phyloP scores from a whole-genome alignment of 192 early-diverging fungal species.

The Kappamyces sp. region DNA sequence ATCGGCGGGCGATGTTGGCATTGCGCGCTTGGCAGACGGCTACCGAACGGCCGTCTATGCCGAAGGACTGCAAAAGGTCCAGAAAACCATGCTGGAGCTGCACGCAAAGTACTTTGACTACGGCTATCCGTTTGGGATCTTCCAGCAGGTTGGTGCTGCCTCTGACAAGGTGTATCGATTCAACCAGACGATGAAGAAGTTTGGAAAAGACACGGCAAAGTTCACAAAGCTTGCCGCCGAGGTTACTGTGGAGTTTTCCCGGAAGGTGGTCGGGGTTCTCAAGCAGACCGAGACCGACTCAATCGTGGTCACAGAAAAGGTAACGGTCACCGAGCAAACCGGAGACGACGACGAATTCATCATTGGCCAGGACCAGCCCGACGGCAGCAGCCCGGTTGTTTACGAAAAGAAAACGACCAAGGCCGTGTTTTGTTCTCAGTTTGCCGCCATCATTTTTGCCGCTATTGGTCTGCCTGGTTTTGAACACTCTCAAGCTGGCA shows the following conservation, averaged over 20 bases:
- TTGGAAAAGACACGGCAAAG: constrained; percentile 6
- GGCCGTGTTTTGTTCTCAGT: constrained; percentile 30
- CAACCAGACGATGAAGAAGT: no score
- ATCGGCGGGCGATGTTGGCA: constrained; percentile 25
- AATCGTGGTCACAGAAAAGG: no score
- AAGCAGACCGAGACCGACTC: no score
- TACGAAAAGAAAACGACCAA: constrained; percentile 8
- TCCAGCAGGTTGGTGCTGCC: constrained; percentile 25
- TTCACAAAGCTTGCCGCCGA: constrained; percentile 2
- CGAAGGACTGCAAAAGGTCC: constrained; percentile 5
- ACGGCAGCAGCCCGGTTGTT: background rate
- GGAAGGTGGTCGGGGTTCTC: background rate
- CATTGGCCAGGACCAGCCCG: no score
- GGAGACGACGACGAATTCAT: no score
- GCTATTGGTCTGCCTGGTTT: constrained; percentile 20
- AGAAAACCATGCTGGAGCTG: constrained; percentile 17
- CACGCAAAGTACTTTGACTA: constrained; percentile 25
- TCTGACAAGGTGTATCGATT: constrained; percentile 22
- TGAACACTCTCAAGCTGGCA: constrained; percentile 18
- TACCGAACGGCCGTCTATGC: constrained; percentile 14
- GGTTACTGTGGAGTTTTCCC: background rate
- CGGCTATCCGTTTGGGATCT: constrained; percentile 25
- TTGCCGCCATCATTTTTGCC: constrained; percentile 22
- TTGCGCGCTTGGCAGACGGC: constrained; percentile 11
- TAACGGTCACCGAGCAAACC: no score